A percentile compares a stretch with the other conserved stretches of the same genome.
Conservation (phyloP, 352 stramenopile genomes). For the Phytophthora crassamura region DNA sequence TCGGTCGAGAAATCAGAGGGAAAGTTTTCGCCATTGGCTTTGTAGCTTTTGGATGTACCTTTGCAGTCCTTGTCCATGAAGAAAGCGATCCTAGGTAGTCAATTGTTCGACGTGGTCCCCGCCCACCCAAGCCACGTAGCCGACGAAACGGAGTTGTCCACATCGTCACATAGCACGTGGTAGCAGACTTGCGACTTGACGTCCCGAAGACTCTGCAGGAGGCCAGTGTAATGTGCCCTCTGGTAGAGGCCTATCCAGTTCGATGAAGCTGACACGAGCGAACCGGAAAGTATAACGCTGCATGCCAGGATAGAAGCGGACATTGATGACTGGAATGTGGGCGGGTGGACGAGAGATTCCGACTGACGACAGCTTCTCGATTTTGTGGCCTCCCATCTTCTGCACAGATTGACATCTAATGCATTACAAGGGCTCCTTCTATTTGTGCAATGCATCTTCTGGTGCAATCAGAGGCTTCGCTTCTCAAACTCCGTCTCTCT, state of each 20-base stretch:
- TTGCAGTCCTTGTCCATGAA: constrained; percentile 20
- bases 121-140: constrained; percentile 4
- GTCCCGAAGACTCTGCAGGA: constrained; percentile 13
- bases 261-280: not conserved
- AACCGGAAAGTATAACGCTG: not conserved
- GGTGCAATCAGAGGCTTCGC: no score
- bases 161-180: constrained; percentile 8
- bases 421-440: no score
- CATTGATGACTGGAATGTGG: not conserved
- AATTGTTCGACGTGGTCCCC: not conserved
- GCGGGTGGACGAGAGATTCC: no score
- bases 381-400: no score
- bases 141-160: constrained; percentile 12
- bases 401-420: no score
- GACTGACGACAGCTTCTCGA: no score
- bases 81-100: constrained; percentile 7
- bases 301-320: not conserved
- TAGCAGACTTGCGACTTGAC: constrained; percentile 15
- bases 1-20: constrained; percentile 1
- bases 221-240: not conserved
- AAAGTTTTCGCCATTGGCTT: constrained; percentile 4
- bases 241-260: constrained; percentile 10
- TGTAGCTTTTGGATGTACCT: not conserved
- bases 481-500: no score
- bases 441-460: no score